Evolutionary conservation across 768 basidiomycete genomes (phyloP), one percentile per base, ranked within the genome.

Genomic region (Mycena pura): DNA sequence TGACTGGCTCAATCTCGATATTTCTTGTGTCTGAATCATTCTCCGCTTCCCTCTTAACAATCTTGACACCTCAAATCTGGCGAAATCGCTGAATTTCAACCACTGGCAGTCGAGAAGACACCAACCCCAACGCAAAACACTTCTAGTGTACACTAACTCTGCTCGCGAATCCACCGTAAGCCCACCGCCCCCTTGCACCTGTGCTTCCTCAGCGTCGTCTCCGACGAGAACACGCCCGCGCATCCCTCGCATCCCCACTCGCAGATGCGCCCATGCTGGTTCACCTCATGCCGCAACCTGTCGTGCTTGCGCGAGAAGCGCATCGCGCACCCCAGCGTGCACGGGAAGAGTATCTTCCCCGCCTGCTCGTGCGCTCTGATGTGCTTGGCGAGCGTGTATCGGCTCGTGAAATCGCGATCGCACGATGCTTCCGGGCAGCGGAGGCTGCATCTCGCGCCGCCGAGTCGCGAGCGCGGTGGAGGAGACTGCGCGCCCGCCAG

Each of bases 241-340:
- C 84, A 86, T 2, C 80, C 79, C 10, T 78, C 74, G 63, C 84
- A 86, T 1, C 73, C 70, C 68, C 82, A 84, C 62, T 85, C 84
- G 73, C 84, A 86, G 41, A 84, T 64, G 65, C 84, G 84, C 14
- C 82, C 81, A 60, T 86, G 84, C 68, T 86, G 84, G 9, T 82
- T 80, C 6, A 86, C 84, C 69, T 86, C 84, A 59, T 86, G 84
- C 52, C 84, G 78, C 13, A 86, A 77, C 31, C 83, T 74, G 60
- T 86, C 84, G 62, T 86, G 84, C 57, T 84, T 84, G 48, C 84
- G 73, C 29, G 84, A 85, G 70, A 86, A 86, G 10, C 76, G 76
- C 69, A 85, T 84, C 6, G 76, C 73, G 67, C 84, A 86, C 14
- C 84, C 84, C n/a, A 80, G 74, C 6, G 82, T 82, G 67, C 84